Base-by-base conservation (phyloP, 768 basidiomycete genomes). In the Russula earlei region DNA sequence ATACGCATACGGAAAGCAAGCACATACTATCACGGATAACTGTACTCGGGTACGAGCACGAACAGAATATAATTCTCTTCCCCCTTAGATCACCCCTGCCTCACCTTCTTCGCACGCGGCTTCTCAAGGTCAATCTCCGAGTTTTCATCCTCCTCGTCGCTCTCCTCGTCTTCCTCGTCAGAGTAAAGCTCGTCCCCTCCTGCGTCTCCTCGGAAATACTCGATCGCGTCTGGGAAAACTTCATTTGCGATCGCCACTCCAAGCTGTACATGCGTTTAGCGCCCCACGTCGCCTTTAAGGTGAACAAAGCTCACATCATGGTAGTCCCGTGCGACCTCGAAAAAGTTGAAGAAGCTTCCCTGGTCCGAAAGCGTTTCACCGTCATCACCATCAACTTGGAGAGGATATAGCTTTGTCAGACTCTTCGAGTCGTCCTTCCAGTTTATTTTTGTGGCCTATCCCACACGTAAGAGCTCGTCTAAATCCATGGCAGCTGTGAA, bases 301-400 rank as follows among this genome's bases (percentile, higher is more conserved):
- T 42, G 52, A 47, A 29, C n/a, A 41, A 55, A 70, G 61, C 80
- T 72, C 67, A 89, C 89, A 61, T 89, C 85, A 58, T 75, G 78
- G 14, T 79, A 77, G 65, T 91, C 89, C 37, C 72, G 66, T 11
- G 75, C 74, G 58, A 76, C 66, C 69, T 87, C 89, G 59, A 92
- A 91, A 66, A 86, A 85, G 72, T 91, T 90, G 78, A 92, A 92
- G 75, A 92, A 90, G 66, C 83, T 88, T 54, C 90, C 90, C 47
- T 77, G 70, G 47, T 92, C 90, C 24, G 78, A 74, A 40, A 77
- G 72, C 51, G 77, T 62, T 31, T 84, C 84, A 24, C 80, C 78
- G 17, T 85, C 87, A 24, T 78, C 79, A 9, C 81, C 82, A 48
- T 75, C 82, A 31, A 67, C 63, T 52, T 80, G 77, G 33, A 83